Evolutionary conservation across 176 grass and related monocot genomes (phyloP).

Genomic region (Cymbopogon citratus): DNA sequence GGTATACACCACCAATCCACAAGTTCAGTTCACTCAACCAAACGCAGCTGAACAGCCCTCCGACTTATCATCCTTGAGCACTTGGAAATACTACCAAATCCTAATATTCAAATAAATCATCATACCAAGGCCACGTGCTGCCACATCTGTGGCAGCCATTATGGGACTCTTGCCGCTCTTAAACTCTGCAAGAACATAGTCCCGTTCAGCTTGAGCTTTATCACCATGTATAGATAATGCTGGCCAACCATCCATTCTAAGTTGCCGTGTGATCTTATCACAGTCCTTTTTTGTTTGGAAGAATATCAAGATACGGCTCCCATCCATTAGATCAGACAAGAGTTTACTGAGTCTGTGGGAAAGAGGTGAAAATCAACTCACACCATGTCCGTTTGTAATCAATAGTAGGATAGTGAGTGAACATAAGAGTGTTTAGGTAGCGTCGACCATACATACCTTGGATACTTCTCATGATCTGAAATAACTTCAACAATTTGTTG

Average conservation of each 20-base stretch:
- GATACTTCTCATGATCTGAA: constrained; percentile 83
- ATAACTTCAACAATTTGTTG: constrained; percentile 92
- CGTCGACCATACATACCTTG: constrained; percentile 40
- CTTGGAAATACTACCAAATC: constrained; percentile 47
- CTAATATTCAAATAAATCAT: constrained; percentile 72
- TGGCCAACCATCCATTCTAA: constrained; percentile 98
- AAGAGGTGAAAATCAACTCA: constrained; percentile 21
- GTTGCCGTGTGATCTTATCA: constrained; percentile 86
- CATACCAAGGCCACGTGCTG: constrained; percentile 99
- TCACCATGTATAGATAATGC: constrained; percentile 97
- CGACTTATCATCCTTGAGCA: constrained; percentile 73
- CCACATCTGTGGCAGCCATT: constrained; percentile 98
- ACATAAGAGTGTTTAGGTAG: neutral
- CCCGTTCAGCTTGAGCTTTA: constrained; percentile 94
- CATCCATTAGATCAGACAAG: constrained; percentile 78
- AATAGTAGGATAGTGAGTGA: neutral
- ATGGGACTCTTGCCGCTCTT: constrained; percentile 92
- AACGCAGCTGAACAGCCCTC: constrained; percentile 85
- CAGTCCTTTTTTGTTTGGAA: constrained; percentile 96
- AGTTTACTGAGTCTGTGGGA: constrained; percentile 76
- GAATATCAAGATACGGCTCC: constrained; percentile 89
- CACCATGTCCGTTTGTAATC: constrained; percentile 4
- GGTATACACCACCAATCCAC: constrained; percentile 85
- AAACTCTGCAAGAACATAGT: constrained; percentile 92
- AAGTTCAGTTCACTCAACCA: constrained; percentile 86